Conservation (phyloP, 495 filamentous ascomycete species). For the Tuber aestivum region DNA sequence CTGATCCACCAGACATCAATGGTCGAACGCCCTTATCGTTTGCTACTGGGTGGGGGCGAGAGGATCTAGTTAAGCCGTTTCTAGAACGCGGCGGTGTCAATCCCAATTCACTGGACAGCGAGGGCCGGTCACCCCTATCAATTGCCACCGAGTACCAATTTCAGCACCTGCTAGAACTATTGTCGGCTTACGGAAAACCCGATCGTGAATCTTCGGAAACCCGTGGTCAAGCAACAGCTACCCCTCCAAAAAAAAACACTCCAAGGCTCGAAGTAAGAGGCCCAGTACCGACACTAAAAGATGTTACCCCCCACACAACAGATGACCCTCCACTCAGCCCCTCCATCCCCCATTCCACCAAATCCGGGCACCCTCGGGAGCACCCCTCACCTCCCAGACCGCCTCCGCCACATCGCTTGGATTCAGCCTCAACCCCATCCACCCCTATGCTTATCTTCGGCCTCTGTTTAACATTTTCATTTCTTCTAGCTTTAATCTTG, state of each 20-base stretch:
- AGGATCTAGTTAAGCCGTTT: neutral
- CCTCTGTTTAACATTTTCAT: neutral
- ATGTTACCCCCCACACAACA: too few species aligned
- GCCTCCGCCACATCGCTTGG: too few species aligned
- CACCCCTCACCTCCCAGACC: neutral
- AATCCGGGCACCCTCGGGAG: neutral
- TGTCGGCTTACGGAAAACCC: neutral
- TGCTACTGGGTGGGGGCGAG: neutral
- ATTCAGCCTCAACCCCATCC: neutral
- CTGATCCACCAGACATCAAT: neutral
- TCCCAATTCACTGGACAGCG: neutral
- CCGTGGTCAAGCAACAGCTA: neutral
- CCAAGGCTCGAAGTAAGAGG: too few species aligned
- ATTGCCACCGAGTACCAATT: too few species aligned
- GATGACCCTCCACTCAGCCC: too few species aligned
- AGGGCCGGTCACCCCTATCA: neutral
- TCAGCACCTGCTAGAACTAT: neutral
- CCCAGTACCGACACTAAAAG: too few species aligned
- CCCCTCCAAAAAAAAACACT: too few species aligned
- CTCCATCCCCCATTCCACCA: too few species aligned
- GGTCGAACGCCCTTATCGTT: neutral
- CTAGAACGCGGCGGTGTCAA: neutral
- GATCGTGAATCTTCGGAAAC: neutral
- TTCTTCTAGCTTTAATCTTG: neutral
- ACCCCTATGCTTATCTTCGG: neutral